Evolutionary conservation across 1,284 basidiomycete genomes (phyloP).

Genomic region (Takashimella koratensis): DNA sequence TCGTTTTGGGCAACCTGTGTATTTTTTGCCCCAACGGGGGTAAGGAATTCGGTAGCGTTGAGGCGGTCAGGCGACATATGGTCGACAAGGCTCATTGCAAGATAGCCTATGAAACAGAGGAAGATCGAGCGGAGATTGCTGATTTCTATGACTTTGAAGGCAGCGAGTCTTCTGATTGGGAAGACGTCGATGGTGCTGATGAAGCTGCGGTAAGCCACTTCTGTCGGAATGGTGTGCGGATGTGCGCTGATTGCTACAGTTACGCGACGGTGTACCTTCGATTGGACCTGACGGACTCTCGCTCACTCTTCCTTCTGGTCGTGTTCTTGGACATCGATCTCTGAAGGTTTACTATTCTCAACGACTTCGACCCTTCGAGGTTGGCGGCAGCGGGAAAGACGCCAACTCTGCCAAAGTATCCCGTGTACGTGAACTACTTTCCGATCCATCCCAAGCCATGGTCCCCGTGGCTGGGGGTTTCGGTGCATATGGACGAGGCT

Average conservation of each 20-base stretch:
- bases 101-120: constrained; percentile 79
- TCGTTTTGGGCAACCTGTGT: constrained; percentile 88
- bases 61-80: constrained; percentile 91
- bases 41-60: constrained; percentile 70
- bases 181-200: constrained; percentile 43
- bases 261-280: constrained; percentile 15
- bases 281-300: constrained; percentile 62
- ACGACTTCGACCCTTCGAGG: constrained; percentile 54
- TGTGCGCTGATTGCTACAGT: too few species aligned
- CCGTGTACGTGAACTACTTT: constrained; percentile 66
- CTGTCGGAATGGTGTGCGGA: constrained; percentile 49
- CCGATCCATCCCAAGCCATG: constrained; percentile 74
- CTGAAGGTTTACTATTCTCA: constrained; percentile 86
- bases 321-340: constrained; percentile 84
- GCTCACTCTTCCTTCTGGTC: constrained; percentile 90
- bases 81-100: constrained; percentile 93
- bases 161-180: constrained; percentile 61
- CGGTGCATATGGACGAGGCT: constrained; percentile 75
- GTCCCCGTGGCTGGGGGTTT: constrained; percentile 81
- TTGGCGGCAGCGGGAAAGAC: constrained; percentile 52
- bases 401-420: constrained; percentile 51
- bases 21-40: constrained; percentile 78
- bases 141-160: constrained; percentile 91
- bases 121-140: constrained; percentile 79
- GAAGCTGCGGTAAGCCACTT: constrained; percentile 32